Evolutionary conservation across 768 basidiomycete genomes (phyloP).

Genomic region (Rhizopogon vinicolor): DNA sequence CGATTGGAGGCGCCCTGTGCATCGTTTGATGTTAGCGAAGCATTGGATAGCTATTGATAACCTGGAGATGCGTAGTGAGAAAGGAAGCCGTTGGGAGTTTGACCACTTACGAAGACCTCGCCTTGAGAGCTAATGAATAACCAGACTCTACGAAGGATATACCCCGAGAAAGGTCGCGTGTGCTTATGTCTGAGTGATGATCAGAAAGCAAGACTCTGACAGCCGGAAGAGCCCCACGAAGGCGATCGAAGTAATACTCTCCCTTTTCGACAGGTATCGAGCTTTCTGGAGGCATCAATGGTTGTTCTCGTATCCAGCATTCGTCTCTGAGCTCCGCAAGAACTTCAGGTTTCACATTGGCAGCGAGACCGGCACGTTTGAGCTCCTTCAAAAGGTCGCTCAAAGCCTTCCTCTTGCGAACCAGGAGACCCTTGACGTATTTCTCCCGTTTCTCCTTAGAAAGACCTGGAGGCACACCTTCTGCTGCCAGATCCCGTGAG

Average conservation of each 20-base stretch:
- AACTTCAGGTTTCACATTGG: constrained; percentile 66
- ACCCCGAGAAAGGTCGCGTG: constrained; percentile 83
- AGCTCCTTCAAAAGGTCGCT: constrained; percentile 88
- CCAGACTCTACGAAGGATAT: constrained; percentile 75
- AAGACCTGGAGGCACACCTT: constrained; percentile 37
- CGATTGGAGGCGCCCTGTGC: constrained; percentile 12
- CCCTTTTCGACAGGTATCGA: constrained; percentile 32
- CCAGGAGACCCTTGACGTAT: constrained; percentile 66
- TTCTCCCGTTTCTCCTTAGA: constrained; percentile 51
- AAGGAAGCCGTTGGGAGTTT: not conserved
- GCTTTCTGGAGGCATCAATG: constrained; percentile 27
- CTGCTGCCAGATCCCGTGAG: constrained; percentile 49
- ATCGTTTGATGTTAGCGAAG: constrained; percentile 11
- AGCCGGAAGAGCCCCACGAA: constrained; percentile 60
- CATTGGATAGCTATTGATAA: constrained; percentile 16
- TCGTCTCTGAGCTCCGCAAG: constrained; percentile 50
- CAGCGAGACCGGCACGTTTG: constrained; percentile 70
- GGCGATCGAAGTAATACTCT: constrained; percentile 61
- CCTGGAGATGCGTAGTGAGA: constrained; percentile 13
- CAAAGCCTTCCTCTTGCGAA: constrained; percentile 86
- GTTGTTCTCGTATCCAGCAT: constrained; percentile 66
- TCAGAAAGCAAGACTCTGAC: constrained; percentile 55
- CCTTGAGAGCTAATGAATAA: constrained; percentile 60
- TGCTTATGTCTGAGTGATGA: constrained; percentile 80
- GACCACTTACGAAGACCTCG: constrained; percentile 58